phyloP scores from a whole-genome alignment of 768 basidiomycete species.

The Xanthoconium purpureum region DNA sequence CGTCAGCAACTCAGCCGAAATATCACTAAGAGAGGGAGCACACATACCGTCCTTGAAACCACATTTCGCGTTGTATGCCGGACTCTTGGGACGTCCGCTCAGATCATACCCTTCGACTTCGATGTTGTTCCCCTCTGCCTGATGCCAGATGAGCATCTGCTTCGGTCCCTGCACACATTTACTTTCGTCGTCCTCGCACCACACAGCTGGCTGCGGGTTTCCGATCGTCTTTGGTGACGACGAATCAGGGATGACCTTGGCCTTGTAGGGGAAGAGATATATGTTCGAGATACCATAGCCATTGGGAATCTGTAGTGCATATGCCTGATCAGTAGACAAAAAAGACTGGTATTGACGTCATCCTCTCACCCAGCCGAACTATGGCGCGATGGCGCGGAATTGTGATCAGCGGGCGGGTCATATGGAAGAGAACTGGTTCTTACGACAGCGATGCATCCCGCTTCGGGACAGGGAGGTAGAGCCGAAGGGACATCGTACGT shows the following conservation, averaged over 20 bases:
- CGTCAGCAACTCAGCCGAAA: not conserved
- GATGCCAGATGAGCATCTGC: conserved; percentile 1
- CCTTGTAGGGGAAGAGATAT: not conserved
- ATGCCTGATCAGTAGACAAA: not conserved
- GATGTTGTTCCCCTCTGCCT: conserved; percentile 7
- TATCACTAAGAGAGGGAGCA: not conserved
- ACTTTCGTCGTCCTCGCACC: conserved; percentile 3
- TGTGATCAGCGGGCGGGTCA: not conserved
- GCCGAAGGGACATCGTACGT: conserved; percentile 5
- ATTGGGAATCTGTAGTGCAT: conserved; percentile 1
- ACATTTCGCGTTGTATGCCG: conserved; percentile 12
- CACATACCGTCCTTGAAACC: conserved; percentile 13
- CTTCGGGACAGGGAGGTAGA: conserved; percentile 1
- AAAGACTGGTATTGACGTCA: not conserved
- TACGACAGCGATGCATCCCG: conserved; percentile 2
- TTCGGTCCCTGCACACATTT: conserved; percentile 13
- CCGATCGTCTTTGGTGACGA: conserved; percentile 3
- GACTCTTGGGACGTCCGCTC: not conserved
- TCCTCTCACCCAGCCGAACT: conserved; percentile 11
- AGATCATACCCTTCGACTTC: not conserved
- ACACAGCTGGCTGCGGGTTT: not conserved
- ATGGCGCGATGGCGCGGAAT: not conserved
- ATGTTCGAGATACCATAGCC: conserved; percentile 11
- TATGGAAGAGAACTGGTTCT: not conserved
- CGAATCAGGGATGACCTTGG: not conserved